Percentiles rank a stretch among this genome's conserved stretches.
These are phyloP conservation scores for Tetratostichococcus sp. DNA, from an alignment of 139 green algal genomes.

Conservation along the genomic window DNA sequence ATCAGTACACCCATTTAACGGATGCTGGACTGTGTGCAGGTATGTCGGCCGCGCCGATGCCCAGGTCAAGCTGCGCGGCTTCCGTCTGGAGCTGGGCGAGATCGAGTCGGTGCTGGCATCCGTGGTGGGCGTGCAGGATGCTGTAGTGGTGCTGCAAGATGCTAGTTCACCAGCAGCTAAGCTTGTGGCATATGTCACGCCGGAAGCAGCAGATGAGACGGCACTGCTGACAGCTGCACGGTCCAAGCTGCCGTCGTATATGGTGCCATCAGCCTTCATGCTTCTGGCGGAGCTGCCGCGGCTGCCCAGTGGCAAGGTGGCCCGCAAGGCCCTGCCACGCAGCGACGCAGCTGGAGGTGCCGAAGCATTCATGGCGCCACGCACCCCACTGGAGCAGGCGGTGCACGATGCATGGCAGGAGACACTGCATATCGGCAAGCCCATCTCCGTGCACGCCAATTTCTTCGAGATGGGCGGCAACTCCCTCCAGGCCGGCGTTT, in stretches of 20 bases:
- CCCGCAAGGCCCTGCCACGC: not conserved
- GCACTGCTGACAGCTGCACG: not conserved
- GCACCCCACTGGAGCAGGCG: not conserved
- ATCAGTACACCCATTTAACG: not conserved
- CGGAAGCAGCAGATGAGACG: not conserved
- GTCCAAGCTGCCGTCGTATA: not conserved
- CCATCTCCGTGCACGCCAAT: not conserved
- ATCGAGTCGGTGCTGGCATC: conserved; percentile 24
- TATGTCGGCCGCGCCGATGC: conserved; percentile 24
- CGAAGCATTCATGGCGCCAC: not conserved
- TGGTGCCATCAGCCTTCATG: not conserved
- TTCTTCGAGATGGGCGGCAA: conserved; percentile 21
- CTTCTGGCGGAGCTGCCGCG: not conserved
- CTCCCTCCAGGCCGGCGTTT: conserved; percentile 19
- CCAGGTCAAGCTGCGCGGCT: conserved; percentile 46
- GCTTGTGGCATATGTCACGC: conserved; percentile 23
- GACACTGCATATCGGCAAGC: not conserved
- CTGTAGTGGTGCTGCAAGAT: conserved; percentile 8
- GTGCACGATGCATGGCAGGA: conserved; percentile 15
- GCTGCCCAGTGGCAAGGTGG: not conserved
- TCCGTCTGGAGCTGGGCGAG: conserved; percentile 49
- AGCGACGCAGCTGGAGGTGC: not conserved
- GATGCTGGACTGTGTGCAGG: not conserved
- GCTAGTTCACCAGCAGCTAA: not conserved
- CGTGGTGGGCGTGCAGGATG: not conserved